These are phyloP conservation scores for Sordariomycetes sp. DNA, from an alignment of 2,329 filamentous ascomycete genomes.

Conservation along the genomic window DNA sequence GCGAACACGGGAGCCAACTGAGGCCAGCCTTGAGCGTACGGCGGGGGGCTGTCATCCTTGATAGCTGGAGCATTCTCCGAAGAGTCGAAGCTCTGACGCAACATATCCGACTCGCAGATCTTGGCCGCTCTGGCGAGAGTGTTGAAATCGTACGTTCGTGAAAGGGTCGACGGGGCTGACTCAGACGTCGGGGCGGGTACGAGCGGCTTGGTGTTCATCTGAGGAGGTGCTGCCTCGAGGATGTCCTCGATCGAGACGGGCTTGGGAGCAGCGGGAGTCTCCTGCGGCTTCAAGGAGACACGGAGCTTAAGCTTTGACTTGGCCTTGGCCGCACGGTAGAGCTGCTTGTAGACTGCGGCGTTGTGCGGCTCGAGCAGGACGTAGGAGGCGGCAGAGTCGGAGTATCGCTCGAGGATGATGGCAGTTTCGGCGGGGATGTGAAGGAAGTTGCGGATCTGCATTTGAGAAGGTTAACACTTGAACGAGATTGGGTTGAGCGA, in stretches of 20 bases:
- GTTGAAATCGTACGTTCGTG: slow-evolving; percentile 15
- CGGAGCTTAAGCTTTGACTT: slow-evolving; percentile 94
- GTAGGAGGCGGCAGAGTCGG: slow-evolving; percentile 79
- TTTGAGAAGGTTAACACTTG: background rate
- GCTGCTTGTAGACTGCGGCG: slow-evolving; percentile 83
- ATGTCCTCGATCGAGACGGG: slow-evolving; percentile 43
- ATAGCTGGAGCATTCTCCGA: background rate
- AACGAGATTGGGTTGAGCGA: too few relatives aligned
- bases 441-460: slow-evolving; percentile 24
- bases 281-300: slow-evolving; percentile 38
- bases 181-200: slow-evolving; percentile 11
- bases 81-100: slow-evolving; percentile 10
- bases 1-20: slow-evolving; percentile 48
- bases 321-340: slow-evolving; percentile 92
- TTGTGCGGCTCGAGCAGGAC: slow-evolving; percentile 73
- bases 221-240: slow-evolving; percentile 14
- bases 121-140: slow-evolving; percentile 17
- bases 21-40: background rate
- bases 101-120: slow-evolving; percentile 11
- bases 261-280: slow-evolving; percentile 17
- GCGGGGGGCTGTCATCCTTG: background rate
- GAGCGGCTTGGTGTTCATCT: slow-evolving; percentile 3
- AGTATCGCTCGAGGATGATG: slow-evolving; percentile 80
- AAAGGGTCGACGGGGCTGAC: slow-evolving; percentile 13
- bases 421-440: slow-evolving; percentile 19